Evolutionary conservation across 2,329 filamentous ascomycete species (phyloP).

Genomic region (Aspergillus sp.): DNA sequence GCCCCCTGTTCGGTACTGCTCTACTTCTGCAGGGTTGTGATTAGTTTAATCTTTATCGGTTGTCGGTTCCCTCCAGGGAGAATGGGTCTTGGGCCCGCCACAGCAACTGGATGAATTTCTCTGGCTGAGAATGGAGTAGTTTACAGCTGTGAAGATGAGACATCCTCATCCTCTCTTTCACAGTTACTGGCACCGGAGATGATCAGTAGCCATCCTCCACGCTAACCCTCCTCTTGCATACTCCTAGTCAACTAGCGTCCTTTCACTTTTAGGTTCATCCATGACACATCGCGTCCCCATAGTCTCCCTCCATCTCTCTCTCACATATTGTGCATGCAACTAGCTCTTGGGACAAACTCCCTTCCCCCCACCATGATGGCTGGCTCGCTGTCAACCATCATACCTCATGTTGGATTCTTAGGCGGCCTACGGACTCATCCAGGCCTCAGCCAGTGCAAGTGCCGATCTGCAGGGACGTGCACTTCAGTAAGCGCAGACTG

Average conservation of each 20-base stretch:
- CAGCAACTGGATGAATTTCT: too few species aligned
- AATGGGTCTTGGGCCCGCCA: too few species aligned
- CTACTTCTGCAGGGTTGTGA: neutral
- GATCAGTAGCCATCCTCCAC: neutral
- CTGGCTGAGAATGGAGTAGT: too few species aligned
- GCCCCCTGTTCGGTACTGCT: neutral
- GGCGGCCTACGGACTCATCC: neutral
- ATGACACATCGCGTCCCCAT: constrained; percentile 3
- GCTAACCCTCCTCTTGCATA: neutral
- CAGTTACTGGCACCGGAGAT: neutral
- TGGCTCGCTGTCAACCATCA: neutral
- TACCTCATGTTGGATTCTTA: neutral
- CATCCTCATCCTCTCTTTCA: neutral
- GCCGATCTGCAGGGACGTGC: constrained; percentile 18
- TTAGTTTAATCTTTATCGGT: neutral
- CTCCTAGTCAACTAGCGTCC: neutral
- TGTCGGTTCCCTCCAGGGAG: too few species aligned
- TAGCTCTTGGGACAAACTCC: neutral
- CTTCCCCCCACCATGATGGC: neutral
- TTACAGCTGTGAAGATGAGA: neutral
- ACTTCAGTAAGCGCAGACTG: constrained; percentile 1
- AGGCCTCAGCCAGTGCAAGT: neutral
- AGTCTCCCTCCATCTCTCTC: neutral
- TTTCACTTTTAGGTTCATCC: constrained; percentile 1
- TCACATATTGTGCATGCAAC: neutral